Percentiles rank a stretch among this genome's conserved stretches.
phyloP scores from a whole-genome alignment of 108 stramenopile genomes.

The Cylindrotheca fusiformis region DNA sequence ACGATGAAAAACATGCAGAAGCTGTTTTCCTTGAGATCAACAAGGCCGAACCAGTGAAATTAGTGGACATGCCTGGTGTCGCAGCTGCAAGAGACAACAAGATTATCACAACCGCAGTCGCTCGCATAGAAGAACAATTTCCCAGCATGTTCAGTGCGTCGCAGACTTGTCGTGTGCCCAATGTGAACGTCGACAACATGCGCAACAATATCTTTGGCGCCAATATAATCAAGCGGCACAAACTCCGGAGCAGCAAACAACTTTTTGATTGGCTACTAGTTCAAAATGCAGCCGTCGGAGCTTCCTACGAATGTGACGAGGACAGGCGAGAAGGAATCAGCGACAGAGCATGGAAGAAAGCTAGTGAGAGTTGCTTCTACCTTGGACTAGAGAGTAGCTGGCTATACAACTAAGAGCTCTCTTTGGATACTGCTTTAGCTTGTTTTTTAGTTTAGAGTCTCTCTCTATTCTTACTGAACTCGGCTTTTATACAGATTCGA shows the following conservation, averaged over 20 bases:
- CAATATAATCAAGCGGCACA: slow-evolving; percentile 49
- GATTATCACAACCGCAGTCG: slow-evolving; percentile 62
- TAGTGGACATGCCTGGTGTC: slow-evolving; percentile 78
- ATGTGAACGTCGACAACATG: slow-evolving; percentile 84
- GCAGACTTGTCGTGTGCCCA: slow-evolving; percentile 70
- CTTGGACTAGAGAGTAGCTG: slow-evolving; percentile 78
- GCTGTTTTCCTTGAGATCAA: slow-evolving; percentile 86
- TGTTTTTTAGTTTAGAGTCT: too few species aligned
- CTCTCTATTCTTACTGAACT: too few species aligned
- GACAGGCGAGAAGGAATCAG: slow-evolving; percentile 14
- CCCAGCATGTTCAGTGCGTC: slow-evolving; percentile 82
- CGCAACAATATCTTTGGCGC: slow-evolving; percentile 82
- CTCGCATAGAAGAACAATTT: slow-evolving; percentile 38
- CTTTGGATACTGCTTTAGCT: too few species aligned
- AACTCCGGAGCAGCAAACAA: slow-evolving; percentile 38
- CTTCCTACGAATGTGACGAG: slow-evolving; percentile 7
- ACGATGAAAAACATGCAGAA: slow-evolving; percentile 42
- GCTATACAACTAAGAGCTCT: slow-evolving; percentile 17
- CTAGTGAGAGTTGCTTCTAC: slow-evolving; percentile 59
- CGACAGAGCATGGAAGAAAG: slow-evolving; percentile 63
- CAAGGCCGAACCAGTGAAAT: slow-evolving; percentile 82
- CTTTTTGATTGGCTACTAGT: slow-evolving; percentile 57
- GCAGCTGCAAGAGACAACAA: slow-evolving; percentile 49
- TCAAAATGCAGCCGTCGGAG: slow-evolving; percentile 43
- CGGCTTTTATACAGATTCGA: too few species aligned